Evolutionary conservation across 148 eudicot species (phyloP).

Genomic region (Spergularia marina): DNA sequence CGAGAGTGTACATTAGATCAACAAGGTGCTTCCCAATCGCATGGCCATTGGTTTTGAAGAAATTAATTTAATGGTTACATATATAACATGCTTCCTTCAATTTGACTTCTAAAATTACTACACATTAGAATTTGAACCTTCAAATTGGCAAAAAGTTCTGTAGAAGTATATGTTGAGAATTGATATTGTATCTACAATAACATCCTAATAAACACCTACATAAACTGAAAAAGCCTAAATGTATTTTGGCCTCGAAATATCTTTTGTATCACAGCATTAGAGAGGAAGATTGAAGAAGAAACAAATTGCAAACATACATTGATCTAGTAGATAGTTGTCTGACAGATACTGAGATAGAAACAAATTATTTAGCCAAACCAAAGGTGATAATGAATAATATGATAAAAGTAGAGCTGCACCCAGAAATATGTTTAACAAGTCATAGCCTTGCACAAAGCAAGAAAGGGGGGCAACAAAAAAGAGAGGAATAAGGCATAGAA

Average conservation of each 20-base stretch:
- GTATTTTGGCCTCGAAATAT: not conserved
- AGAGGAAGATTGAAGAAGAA: not conserved
- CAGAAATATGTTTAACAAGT: not conserved
- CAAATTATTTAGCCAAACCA: too few species aligned
- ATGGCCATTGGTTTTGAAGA: not conserved
- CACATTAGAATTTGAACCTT: not conserved
- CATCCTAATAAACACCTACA: not conserved
- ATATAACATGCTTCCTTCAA: not conserved
- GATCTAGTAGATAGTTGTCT: too few species aligned
- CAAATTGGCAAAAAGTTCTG: not conserved
- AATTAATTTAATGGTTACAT: not conserved
- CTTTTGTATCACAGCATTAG: not conserved
- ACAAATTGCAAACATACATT: not conserved
- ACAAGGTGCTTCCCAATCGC: not conserved
- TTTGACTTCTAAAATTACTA: not conserved
- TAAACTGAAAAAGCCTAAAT: not conserved
- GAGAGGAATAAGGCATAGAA: not conserved
- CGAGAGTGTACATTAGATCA: not conserved
- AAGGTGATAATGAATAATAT: not conserved
- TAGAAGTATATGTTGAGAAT: not conserved
- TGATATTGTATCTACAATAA: not conserved
- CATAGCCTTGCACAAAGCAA: constrained; percentile 2
- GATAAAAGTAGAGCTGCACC: not conserved
- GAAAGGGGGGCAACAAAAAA: not conserved
- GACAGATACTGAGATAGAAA: too few species aligned